Percentiles rank a stretch among this genome's conserved stretches.
Conservation (phyloP, 768 basidiomycete species). For the Lentinula boryana region DNA sequence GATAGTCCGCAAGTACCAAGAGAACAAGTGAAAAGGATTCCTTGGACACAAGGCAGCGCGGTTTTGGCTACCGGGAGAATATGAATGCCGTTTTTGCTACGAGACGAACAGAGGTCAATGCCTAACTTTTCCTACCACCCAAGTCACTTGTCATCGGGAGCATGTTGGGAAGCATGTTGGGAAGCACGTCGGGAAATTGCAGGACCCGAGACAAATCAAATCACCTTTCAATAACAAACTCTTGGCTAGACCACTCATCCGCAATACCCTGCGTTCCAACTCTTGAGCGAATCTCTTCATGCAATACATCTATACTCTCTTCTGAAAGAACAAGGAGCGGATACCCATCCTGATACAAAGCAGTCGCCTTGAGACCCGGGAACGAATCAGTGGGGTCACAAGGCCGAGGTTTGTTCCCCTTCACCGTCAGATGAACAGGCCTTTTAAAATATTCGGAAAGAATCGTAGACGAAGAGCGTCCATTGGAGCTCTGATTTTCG, state of each 20-base stretch:
- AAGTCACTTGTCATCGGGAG: no score
- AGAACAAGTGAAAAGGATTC: background rate
- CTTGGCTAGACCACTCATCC: constrained; percentile 47
- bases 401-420: constrained; percentile 51
- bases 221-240: constrained; percentile 54
- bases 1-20: background rate
- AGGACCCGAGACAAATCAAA: background rate
- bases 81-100: no score
- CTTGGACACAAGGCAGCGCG: background rate
- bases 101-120: no score
- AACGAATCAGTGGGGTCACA: constrained; percentile 47
- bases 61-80: background rate
- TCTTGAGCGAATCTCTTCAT: constrained; percentile 38
- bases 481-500: constrained; percentile 22
- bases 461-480: constrained; percentile 43
- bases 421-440: constrained; percentile 59
- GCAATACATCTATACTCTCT: constrained; percentile 53
- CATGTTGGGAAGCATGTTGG: no score
- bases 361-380: constrained; percentile 50
- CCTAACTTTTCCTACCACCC: no score
- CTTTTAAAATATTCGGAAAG: constrained; percentile 59
- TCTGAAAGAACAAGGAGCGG: constrained; percentile 64
- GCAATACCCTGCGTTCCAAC: constrained; percentile 42
- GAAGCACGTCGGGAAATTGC: background rate
- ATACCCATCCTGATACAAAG: constrained; percentile 66